Percentiles rank a stretch among this genome's conserved stretches.
Evolutionary conservation across 2,329 filamentous ascomycete species (phyloP).

Genomic region (Zasmidium cellare): DNA sequence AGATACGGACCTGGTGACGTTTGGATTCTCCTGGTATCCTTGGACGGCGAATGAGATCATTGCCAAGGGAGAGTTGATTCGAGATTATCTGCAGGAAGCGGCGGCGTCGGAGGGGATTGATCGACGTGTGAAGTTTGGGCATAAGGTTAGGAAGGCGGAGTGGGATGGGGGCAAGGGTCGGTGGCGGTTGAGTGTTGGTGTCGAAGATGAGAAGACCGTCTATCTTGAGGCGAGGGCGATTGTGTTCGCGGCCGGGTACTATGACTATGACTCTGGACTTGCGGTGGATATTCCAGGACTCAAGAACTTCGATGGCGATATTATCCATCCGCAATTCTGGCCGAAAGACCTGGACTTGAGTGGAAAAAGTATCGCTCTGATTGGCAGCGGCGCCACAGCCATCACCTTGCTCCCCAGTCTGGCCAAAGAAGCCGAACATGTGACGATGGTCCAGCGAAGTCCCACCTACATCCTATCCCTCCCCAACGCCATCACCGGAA

Average conservation of each 20-base stretch:
- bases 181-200: slow-evolving; percentile 42
- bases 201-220: slow-evolving; percentile 30
- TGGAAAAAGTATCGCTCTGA: slow-evolving; percentile 66
- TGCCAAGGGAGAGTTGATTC: slow-evolving; percentile 44
- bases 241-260: slow-evolving; percentile 68
- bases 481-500: slow-evolving; percentile 5
- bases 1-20: slow-evolving; percentile 49
- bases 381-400: slow-evolving; percentile 76
- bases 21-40: slow-evolving; percentile 66
- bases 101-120: slow-evolving; percentile 44
- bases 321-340: slow-evolving; percentile 75
- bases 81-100: slow-evolving; percentile 44
- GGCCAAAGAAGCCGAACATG: slow-evolving; percentile 60
- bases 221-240: slow-evolving; percentile 46
- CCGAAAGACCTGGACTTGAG: slow-evolving; percentile 64
- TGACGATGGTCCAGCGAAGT: slow-evolving; percentile 79
- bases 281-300: slow-evolving; percentile 64
- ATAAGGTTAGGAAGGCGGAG: slow-evolving; percentile 40
- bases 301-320: slow-evolving; percentile 60
- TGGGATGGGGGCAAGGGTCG: slow-evolving; percentile 50
- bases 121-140: slow-evolving; percentile 43
- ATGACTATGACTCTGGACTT: slow-evolving; percentile 67
- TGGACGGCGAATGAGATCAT: slow-evolving; percentile 56
- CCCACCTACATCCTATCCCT: slow-evolving; percentile 57
- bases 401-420: slow-evolving; percentile 72